Base-by-base conservation (phyloP, 257 asterid genomes). In the Ehretia macrophylla region DNA sequence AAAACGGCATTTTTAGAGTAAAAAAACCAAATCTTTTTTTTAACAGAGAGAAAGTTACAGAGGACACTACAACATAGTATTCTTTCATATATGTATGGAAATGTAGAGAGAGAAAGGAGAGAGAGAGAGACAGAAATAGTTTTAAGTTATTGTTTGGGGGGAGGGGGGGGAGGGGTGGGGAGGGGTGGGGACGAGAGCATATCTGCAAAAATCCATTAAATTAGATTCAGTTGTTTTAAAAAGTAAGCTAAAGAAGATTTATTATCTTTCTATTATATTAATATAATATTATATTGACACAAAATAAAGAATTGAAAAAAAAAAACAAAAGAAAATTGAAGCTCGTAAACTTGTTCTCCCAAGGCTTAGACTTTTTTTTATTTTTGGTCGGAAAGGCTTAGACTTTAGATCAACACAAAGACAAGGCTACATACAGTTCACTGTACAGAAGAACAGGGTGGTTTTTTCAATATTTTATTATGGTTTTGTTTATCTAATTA, bases 151-250 rank as follows among this genome's bases (percentile, higher is more conserved):
- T 69, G n/a, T n/a, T n/a, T n/a, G n/a, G n/a, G n/a, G n/a, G 55
- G 72, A 63, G 53, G 78, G 85, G 85, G 88, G 78, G 83, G 78
- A 72, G 77, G 72, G 80, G n/a, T n/a, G n/a, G n/a, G n/a, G n/a
- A n/a, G n/a, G 55, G 72, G 65, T 58, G 78, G 85, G 85, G 88
- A 80, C 84, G 78, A 72, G 77, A 74, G 80, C 83, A 80, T 83
- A 82, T 83, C 84, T 78, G 70, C 66, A 67, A 65, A 84, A 87
- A 80, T 82, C 87, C 76, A 42, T 79, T 69, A 83, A 81, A 79
- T 85, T 81, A 84, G 85, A 84, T 78, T 78, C 83, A 76, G 70
- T 68, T 68, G 74, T 78, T 81, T 75, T 75, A 69, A 70, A 79
- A 78, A 83, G 85, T 67, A 64, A 64, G 64, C 62, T 60, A 61